phyloP scores from a whole-genome alignment of 176 grass and related monocot species.

The Oryza longistaminata region DNA sequence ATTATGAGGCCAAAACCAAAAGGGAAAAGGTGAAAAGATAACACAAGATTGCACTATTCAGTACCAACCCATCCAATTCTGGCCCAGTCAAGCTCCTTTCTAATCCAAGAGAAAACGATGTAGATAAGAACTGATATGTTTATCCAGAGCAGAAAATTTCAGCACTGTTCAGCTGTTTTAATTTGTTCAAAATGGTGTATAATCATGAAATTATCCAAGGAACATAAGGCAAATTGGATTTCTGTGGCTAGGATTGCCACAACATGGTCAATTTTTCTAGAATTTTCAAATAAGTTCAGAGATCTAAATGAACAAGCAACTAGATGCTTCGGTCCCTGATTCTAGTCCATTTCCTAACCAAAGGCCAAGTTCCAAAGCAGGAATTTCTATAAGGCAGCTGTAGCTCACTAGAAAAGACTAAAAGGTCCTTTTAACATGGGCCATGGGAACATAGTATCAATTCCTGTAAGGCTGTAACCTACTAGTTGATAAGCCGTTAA shows the following conservation, averaged over 20 bases:
- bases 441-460: background rate
- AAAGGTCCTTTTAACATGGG: conserved; percentile 9
- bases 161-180: background rate
- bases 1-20: conserved; percentile 9
- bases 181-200: conserved; percentile 14
- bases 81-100: conserved; percentile 3
- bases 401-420: background rate
- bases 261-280: background rate
- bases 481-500: background rate
- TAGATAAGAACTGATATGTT: background rate
- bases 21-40: background rate
- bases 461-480: background rate
- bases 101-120: background rate
- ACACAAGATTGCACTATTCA: background rate
- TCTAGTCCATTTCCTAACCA: conserved; percentile 4
- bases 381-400: conserved; percentile 12
- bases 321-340: background rate
- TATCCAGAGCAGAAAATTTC: conserved; percentile 20
- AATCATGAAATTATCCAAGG: conserved; percentile 7
- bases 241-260: background rate
- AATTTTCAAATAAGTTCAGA: background rate
- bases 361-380: background rate
- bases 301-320: conserved; percentile 12
- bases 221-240: background rate
- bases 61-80: conserved; percentile 29